Base-by-base conservation (phyloP, 345 rosid genomes). In the Euphorbia pulcherrima region DNA sequence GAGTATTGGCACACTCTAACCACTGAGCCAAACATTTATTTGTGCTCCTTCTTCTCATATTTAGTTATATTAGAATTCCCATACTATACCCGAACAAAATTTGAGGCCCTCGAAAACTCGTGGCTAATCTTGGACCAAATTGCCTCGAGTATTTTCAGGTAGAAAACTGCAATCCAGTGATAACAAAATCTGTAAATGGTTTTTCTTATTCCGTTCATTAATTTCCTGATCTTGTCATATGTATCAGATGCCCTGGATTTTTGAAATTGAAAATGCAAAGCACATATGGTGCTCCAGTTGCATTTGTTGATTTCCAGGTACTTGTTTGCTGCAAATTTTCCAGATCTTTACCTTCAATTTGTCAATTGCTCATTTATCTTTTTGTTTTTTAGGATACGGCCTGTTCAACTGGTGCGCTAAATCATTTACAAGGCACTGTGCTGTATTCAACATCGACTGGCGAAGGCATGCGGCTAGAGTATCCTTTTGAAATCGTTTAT, bases 301-400 rank as follows among this genome's bases (percentile, higher is more conserved):
- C 97, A 75, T 88, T 92, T 80, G 89, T 90, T 64, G 97, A 92
- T 79, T 90, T 90, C 64, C 89, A 86, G 98, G 96, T 92, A 75
- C 52, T 23, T 39, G n/a, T n/a, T n/a, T n/a, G n/a, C n/a, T n/a
- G n/a, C n/a, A n/a, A n/a, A n/a, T n/a, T n/a, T n/a, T n/a, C 41
- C 20, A 13, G 18, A 29, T n/a, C n/a, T 62, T 17, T 9, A 11
- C n/a, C 21, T 62, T 23, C 5, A 40, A 6, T 10, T 11, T 28
- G 39, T 40, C 12, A 8, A 3, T 16, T 44, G 10, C 23, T 57
- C 17, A 40, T 62, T 37, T 16, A 60, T 21, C 40, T 20, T 27
- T 44, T n/a, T 28, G 40, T 28, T 29, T 47, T 53, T 46, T 86
- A 92, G 98, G 97, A 90, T 41, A 75, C 90, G 16, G 78, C 78